phyloP scores from a whole-genome alignment of 75 land plant genomes.

The Larix kaempferi region DNA sequence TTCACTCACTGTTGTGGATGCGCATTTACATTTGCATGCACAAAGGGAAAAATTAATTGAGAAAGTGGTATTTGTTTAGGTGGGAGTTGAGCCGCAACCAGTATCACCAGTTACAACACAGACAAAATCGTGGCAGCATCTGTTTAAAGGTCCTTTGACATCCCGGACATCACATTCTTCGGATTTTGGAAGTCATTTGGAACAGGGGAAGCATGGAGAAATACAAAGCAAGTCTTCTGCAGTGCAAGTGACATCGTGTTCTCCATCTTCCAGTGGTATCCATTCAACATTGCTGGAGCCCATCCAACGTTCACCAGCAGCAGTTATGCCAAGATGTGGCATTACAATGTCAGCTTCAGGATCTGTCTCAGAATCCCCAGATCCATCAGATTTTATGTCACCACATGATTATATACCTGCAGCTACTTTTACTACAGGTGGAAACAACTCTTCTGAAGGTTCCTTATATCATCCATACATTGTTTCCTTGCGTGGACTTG shows the following conservation, averaged over 20 bases:
- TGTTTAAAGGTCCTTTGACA: slow-evolving; percentile 30
- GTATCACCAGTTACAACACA: slow-evolving; percentile 23
- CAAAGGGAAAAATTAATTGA: slow-evolving; percentile 7
- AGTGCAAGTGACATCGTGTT: slow-evolving; percentile 13
- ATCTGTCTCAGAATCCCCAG: background rate
- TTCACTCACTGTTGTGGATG: slow-evolving; percentile 12
- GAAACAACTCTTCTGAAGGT: slow-evolving; percentile 39
- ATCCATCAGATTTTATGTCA: background rate
- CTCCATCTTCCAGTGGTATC: slow-evolving; percentile 25
- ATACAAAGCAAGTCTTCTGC: slow-evolving; percentile 14
- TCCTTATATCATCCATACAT: slow-evolving; percentile 62
- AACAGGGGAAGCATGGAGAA: slow-evolving; percentile 22
- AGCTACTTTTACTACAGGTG: background rate
- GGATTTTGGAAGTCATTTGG: slow-evolving; percentile 21
- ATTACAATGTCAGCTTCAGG: background rate
- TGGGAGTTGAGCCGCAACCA: slow-evolving; percentile 26
- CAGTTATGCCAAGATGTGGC: slow-evolving; percentile 1
- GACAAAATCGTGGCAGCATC: slow-evolving; percentile 59
- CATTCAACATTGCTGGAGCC: slow-evolving; percentile 28
- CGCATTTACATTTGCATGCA: slow-evolving; percentile 13
- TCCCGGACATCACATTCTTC: slow-evolving; percentile 25
- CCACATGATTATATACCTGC: background rate
- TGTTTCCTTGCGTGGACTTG: slow-evolving; percentile 53
- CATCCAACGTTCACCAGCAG: slow-evolving; percentile 1
- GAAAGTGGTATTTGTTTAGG: slow-evolving; percentile 27